Conservation (phyloP, 2,329 filamentous ascomycete genomes). For the Microsporum audouinii region DNA sequence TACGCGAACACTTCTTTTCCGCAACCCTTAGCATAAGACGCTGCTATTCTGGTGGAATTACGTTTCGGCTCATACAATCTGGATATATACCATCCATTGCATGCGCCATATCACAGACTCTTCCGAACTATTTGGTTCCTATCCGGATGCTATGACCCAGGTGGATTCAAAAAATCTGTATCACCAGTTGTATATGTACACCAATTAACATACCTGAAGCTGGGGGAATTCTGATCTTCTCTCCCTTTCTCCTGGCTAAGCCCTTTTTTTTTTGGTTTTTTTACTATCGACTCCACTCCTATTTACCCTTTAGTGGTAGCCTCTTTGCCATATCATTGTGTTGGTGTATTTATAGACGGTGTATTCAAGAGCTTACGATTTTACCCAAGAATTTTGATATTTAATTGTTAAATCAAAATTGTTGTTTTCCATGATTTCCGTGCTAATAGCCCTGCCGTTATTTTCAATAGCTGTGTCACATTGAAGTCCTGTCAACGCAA, state of each 20-base stretch:
- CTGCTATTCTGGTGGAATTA: background rate
- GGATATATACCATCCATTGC: background rate
- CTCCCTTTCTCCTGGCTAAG: background rate
- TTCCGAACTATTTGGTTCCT: background rate
- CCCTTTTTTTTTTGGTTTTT: background rate
- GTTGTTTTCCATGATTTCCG: background rate
- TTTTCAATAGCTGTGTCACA: background rate
- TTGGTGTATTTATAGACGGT: background rate
- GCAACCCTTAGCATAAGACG: background rate
- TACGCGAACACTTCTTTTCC: background rate
- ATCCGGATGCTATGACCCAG: too few species aligned
- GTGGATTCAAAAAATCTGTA: background rate
- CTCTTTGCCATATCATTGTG: background rate
- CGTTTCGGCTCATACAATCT: background rate
- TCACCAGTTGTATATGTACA: constrained; percentile 1
- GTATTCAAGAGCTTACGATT: background rate
- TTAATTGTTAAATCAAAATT: background rate
- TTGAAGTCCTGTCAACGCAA: background rate
- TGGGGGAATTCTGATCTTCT: background rate
- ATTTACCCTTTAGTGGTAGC: background rate
- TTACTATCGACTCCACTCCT: background rate
- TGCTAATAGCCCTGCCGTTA: background rate
- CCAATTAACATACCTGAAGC: background rate
- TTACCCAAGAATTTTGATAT: background rate
- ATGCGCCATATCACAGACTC: background rate